Evolutionary conservation across 331 rosid species (phyloP).

Genomic region (Stylosanthes scabra): DNA sequence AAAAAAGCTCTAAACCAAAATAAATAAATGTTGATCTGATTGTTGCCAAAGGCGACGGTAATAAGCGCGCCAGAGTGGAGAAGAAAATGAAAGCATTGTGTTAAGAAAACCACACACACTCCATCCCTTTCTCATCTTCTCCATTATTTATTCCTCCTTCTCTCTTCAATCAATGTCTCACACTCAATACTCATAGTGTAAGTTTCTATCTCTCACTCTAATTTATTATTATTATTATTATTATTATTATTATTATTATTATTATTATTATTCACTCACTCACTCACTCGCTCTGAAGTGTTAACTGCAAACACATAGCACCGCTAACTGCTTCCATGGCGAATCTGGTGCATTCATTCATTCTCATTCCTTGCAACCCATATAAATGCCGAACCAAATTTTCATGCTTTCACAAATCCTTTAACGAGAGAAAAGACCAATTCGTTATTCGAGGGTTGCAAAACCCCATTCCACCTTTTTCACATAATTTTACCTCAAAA

Average conservation of each 20-base stretch:
- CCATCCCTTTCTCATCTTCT: not conserved
- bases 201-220: conserved; percentile 18
- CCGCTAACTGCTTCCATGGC: conserved; percentile 53
- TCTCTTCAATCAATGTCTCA: not conserved
- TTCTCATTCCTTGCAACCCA: conserved; percentile 39
- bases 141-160: not conserved
- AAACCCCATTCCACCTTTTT: conserved; percentile 3
- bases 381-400: conserved; percentile 32
- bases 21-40: not conserved
- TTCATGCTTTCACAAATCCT: conserved; percentile 42
- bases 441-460: conserved; percentile 41
- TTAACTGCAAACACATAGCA: not conserved
- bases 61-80: too few relatives aligned
- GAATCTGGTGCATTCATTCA: conserved; percentile 48
- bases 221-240: too few relatives aligned
- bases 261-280: not conserved
- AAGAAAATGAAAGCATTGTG: too few relatives aligned
- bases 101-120: too few relatives aligned
- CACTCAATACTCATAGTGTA: not conserved
- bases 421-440: conserved; percentile 36
- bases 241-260: too few relatives aligned
- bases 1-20: not conserved
- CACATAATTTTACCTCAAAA: conserved; percentile 38
- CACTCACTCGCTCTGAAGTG: not conserved
- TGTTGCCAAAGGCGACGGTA: conserved; percentile 26